Base-by-base conservation (phyloP, 164 flowering plant genomes). In the Sedum album region DNA sequence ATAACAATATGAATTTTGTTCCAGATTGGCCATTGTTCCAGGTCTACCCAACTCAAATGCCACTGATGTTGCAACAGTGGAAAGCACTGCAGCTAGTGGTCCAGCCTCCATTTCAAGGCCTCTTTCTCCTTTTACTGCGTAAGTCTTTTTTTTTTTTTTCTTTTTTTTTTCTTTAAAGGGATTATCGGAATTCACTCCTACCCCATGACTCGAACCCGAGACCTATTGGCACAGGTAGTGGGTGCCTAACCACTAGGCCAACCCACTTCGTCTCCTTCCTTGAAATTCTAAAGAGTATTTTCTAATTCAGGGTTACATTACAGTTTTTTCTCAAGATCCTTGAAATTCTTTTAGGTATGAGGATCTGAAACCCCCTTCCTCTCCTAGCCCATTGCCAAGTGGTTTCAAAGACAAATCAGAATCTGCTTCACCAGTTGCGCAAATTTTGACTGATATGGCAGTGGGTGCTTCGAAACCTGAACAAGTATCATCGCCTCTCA, bases 331-430 rank as follows among this genome's bases (percentile, higher is more conserved):
- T 6, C 23, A 31, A 62, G 39, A 26, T 31, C 25, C 25, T 49
- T 20, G 57, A n/a, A 49, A 49, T 11, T 31, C 21, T 38, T n/a
- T 9, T 35, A 62, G 66, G 66, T 62, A 62, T 62, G 66, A 62
- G n/a, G 66, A 73, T 68, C 60, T 79, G 39, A 79, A 82, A 76
- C 88, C 85, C n/a, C 88, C 83, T 15, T 71, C 80, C 66, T 77
- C 84, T 69, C 86, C 84, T 36, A 75, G 77, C 74, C 82, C 83
- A 49, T 74, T 68, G 7, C 76, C 79, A 70, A 76, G 79, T 67
- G 71, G 66, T 62, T 33, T 18, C 18, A 69, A 74, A 23, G 76
- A 75, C 55, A 72, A 77, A 70, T 73, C 67, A 62, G 66, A 9
- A 31, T 8, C 67, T 10, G 46, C 46, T 25, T 35, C 44, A 21